Base-by-base conservation (phyloP, 208 protist genomes). In the Crithidia brevicula region DNA sequence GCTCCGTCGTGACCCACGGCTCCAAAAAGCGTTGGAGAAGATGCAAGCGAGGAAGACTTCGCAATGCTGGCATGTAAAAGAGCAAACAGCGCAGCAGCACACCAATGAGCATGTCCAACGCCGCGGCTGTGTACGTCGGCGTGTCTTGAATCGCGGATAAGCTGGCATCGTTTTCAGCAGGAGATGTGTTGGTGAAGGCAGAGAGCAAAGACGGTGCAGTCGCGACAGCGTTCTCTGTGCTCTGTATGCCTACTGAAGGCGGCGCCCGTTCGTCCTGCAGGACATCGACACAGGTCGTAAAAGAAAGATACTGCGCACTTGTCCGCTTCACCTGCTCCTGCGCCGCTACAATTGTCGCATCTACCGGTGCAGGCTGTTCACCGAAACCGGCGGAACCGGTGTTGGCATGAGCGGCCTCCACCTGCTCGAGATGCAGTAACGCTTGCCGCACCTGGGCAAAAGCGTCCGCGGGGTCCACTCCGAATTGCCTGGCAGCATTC, bases 21-120 rank as follows among this genome's bases (percentile, higher is more conserved):
- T 27, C 47, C 8, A 11, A 27, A 28, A 60, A 25, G 33, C 30
- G n/a, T 28, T 40, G 33, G 40, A 74, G 13, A 11, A 74, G 22
- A 5, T 10, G 6, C 16, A 2, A 5, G 27, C 20, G 25, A 9
- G 28, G 4, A 0, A 6, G 18, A 10, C 22, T n/a, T 27, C 38
- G 49, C 0, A 75, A 45, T 40, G 45, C 61, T 10, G 69, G 69
- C 7, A 66, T 11, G 54, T 69, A 75, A 15, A 75, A 63, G n/a
- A 75, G 43, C 3, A 69, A 42, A 28, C 50, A 63, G 40, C 69
- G 69, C 36, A 75, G 31, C 4, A 75, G 20, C 3, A 75, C 53
- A 30, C 61, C 47, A 2, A 75, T 53, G 3, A 22, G 33, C n/a
- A 64, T 34, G 47, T 75, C 69, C 7, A 75, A 34, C 9, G 40